Evolutionary conservation across 805 yeast species (phyloP).

Genomic region (Hanseniaspora nectarophila): DNA sequence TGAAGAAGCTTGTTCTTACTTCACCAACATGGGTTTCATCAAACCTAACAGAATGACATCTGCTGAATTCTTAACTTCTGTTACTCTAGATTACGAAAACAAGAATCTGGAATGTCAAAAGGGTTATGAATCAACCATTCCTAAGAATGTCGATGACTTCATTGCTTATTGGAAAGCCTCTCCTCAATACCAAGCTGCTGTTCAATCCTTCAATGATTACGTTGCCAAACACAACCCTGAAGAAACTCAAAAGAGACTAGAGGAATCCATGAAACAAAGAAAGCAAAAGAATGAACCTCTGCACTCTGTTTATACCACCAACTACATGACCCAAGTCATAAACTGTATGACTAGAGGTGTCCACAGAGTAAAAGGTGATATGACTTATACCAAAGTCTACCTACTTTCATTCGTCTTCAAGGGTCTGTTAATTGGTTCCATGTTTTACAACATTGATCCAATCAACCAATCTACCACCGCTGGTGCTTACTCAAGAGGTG

Average conservation of each 20-base stretch:
- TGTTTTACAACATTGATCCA: conserved; percentile 39
- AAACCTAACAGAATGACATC: conserved; percentile 56
- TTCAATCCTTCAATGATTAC: conserved; percentile 31
- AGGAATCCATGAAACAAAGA: conserved; percentile 33
- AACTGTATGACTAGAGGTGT: conserved; percentile 44
- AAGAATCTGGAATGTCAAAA: conserved; percentile 35
- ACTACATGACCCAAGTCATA: conserved; percentile 39
- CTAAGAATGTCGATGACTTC: conserved; percentile 47
- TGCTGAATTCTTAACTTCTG: conserved; percentile 56
- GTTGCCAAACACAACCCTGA: conserved; percentile 34
- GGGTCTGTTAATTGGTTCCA: conserved; percentile 49
- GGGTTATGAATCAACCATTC: conserved; percentile 44
- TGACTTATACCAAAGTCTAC: conserved; percentile 41
- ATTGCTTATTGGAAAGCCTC: conserved; percentile 48
- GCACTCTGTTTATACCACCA: conserved; percentile 34
- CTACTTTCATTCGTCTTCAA: conserved; percentile 43
- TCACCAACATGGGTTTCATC: conserved; percentile 48
- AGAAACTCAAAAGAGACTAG: conserved; percentile 32
- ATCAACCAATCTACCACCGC: conserved; percentile 33
- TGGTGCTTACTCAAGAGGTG: conserved; percentile 54
- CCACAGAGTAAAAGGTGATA: conserved; percentile 45
- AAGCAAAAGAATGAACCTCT: conserved; percentile 31
- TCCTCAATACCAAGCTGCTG: conserved; percentile 36
- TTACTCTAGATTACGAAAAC: conserved; percentile 53
- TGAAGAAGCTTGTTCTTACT: conserved; percentile 42